phyloP scores from a whole-genome alignment of 23 red algal species.

The Gracilariopsis chorda region DNA sequence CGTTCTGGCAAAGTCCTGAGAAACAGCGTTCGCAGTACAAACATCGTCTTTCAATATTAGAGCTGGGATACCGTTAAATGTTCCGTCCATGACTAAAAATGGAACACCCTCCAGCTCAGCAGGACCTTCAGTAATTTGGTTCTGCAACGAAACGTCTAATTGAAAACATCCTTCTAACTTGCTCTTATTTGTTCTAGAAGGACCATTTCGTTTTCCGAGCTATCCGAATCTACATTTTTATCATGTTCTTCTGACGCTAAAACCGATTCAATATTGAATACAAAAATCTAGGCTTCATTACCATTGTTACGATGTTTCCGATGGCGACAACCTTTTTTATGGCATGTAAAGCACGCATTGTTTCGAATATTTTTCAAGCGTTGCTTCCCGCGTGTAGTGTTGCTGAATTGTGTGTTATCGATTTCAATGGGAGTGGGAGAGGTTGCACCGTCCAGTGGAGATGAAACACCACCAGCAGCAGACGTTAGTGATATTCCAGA shows the following conservation, averaged over 20 bases:
- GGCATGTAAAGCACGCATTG: constrained; percentile 18
- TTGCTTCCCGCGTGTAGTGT: too few species aligned
- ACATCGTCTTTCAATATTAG: constrained; percentile 3
- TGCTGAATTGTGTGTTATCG: too few species aligned
- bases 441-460: too few species aligned
- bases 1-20: not conserved
- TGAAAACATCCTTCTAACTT: constrained; percentile 21
- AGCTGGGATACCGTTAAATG: not conserved
- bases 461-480: too few species aligned
- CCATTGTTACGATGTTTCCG: not conserved
- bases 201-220: constrained; percentile 25
- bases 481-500: too few species aligned
- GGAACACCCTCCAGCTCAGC: not conserved
- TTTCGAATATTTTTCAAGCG: constrained; percentile 12
- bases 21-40: constrained; percentile 8
- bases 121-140: not conserved
- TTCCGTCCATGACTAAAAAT: constrained; percentile 1
- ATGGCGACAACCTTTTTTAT: constrained; percentile 16
- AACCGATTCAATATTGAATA: not conserved
- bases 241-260: not conserved
- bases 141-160: constrained; percentile 1
- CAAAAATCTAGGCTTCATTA: not conserved
- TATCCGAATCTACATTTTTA: not conserved
- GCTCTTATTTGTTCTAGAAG: constrained; percentile 31
- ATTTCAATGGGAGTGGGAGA: too few species aligned